phyloP scores from a whole-genome alignment of 495 filamentous ascomycete genomes.

The Penicillium maclennaniae region DNA sequence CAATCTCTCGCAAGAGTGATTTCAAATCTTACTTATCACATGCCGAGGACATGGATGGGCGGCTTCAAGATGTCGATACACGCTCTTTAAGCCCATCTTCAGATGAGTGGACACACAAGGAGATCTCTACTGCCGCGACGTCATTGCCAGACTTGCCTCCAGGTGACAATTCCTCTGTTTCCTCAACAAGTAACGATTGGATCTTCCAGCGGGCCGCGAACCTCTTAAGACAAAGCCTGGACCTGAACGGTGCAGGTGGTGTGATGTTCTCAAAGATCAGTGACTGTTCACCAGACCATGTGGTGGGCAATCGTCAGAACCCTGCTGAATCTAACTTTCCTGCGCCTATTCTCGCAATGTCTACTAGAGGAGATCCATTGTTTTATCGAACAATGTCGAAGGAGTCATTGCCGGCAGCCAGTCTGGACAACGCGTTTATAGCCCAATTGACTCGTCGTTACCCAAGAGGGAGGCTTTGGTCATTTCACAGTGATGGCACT shows the following conservation, averaged over 20 bases:
- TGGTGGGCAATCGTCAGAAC: not conserved
- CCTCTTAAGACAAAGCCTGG: conserved; percentile 52
- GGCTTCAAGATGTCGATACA: not conserved
- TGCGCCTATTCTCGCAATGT: not conserved
- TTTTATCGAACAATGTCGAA: not conserved
- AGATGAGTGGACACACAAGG: not conserved
- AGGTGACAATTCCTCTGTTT: not conserved
- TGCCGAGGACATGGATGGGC: not conserved
- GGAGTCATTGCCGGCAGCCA: conserved; percentile 15
- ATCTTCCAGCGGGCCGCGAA: conserved; percentile 54
- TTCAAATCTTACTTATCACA: not conserved
- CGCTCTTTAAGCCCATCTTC: not conserved
- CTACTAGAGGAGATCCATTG: not conserved
- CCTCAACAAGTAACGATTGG: conserved; percentile 21
- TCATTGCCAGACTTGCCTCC: not conserved
- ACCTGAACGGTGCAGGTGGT: conserved; percentile 45
- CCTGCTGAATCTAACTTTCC: not conserved
- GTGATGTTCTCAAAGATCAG: conserved; percentile 37
- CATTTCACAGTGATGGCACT: conserved; percentile 43
- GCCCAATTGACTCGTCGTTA: conserved; percentile 46
- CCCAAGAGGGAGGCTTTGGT: conserved; percentile 55
- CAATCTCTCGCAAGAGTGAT: not conserved
- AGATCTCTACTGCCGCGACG: not conserved
- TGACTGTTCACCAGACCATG: not conserved
- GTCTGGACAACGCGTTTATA: conserved; percentile 29